Base-by-base conservation (phyloP, 1,284 basidiomycete species). In the Amylostereum areolatum region DNA sequence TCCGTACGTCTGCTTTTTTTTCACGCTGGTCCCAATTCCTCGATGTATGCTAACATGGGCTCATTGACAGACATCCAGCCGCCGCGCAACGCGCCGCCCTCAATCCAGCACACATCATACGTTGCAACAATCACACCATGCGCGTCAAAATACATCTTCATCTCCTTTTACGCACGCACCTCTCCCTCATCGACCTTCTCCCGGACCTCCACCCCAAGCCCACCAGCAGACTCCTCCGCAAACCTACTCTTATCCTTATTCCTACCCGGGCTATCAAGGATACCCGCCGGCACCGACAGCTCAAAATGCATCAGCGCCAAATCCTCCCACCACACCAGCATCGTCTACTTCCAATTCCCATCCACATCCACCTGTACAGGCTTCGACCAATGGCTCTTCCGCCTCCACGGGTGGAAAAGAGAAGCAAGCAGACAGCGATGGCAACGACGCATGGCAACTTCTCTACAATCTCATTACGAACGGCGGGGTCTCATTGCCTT, bases 11-110 rank as follows among this genome's bases (percentile, higher is more conserved):
- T 43, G 31, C n/a, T 43, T 47, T 42, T 43, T 9, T 34, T 45
- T 18, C 5, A 28, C 5, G 5, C 43, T n/a, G n/a, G 4, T 27
- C 30, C 48, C 5, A 6, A 11, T 25, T 10, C 8, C 18, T 10
- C 18, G 39, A 12, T 24, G 39, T 10, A 10, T 10, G 39, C 8
- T 41, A 12, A 12, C 8, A 41, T 11, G 83, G 82, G 81, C 9
- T 79, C 82, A 25, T 75, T 75, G 45, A 69, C 84, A 44, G 80
- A 81, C 35, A 87, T 84, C 5, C 75, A 84, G 29, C 74, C 84
- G 29, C 85, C 84, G 8, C 84, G 85, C 59, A 82, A 79, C 1
- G 72, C 77, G 42, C 65, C 62, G 8, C 68, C 73, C 56, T 58
- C 69, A 5, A 52, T 70, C 10, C 41, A 50, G 30, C 48, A 52